Percentiles rank a stretch among this genome's conserved stretches.
phyloP scores from a whole-genome alignment of 371 early-diverging fungal species.

The Entomophthora muscae region DNA sequence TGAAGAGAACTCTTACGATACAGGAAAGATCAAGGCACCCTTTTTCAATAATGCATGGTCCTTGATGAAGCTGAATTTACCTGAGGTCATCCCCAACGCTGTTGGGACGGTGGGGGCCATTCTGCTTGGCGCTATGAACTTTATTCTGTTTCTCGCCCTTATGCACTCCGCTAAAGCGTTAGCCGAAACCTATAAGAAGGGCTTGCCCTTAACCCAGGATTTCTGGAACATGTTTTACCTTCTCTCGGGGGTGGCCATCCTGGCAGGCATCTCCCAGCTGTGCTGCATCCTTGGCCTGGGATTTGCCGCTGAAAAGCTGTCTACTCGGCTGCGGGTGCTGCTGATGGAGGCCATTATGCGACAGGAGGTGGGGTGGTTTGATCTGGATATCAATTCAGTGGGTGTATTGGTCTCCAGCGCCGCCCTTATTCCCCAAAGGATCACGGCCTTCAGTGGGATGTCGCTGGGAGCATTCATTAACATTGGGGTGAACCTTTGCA shows the following conservation, averaged over 20 bases:
- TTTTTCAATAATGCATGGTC: background rate
- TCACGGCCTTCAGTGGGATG: no score
- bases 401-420: constrained; percentile 72
- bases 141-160: no score
- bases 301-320: constrained; percentile 31
- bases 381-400: constrained; percentile 51
- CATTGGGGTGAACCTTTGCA: no score
- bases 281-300: constrained; percentile 25
- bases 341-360: constrained; percentile 37
- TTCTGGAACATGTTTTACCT: constrained; percentile 10
- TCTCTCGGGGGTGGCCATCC: constrained; percentile 28
- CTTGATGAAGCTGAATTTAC: background rate
- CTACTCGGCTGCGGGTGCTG: constrained; percentile 31
- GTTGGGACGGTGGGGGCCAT: constrained; percentile 13
- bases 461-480: no score
- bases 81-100: background rate
- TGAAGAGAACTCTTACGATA: no score
- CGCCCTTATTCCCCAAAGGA: no score
- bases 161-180: no score
- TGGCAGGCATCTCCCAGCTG: constrained; percentile 21
- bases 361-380: constrained; percentile 80
- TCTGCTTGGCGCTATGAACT: constrained; percentile 14
- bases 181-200: constrained; percentile 30
- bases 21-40: no score
- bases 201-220: constrained; percentile 18